Percentiles rank a stretch among this genome's conserved stretches.
phyloP scores from a whole-genome alignment of 257 asterid species.

The Knoxia roxburghii region DNA sequence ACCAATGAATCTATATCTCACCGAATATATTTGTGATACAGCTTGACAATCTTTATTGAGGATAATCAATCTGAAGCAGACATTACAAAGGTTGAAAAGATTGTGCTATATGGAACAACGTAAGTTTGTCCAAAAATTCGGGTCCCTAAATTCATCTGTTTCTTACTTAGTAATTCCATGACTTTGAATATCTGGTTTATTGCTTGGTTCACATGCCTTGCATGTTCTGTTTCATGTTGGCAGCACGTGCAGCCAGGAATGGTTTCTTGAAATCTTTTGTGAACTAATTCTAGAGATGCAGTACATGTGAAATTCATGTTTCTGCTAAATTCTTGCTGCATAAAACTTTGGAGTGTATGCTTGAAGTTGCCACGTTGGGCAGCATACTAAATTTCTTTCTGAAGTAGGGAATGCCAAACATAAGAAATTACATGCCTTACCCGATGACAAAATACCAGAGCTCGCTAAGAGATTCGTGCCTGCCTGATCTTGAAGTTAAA shows the following conservation, averaged over 20 bases:
- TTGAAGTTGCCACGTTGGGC: not conserved
- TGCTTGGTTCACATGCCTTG: not conserved
- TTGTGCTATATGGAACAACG: constrained; percentile 83
- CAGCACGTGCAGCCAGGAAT: not conserved
- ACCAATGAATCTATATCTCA: constrained; percentile 5
- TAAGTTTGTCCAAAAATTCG: constrained; percentile 37
- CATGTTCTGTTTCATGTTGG: not conserved
- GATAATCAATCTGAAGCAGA: constrained; percentile 89
- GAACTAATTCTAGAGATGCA: not conserved
- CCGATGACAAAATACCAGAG: not conserved
- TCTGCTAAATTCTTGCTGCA: not conserved
- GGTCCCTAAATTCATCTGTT: not conserved
- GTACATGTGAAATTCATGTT: not conserved
- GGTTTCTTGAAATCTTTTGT: not conserved
- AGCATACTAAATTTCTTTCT: not conserved
- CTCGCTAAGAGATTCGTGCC: not conserved
- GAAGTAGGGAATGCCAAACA: not conserved
- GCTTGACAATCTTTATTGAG: constrained; percentile 90
- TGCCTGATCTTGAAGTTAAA: not conserved
- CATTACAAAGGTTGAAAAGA: constrained; percentile 75
- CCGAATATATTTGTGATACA: constrained; percentile 25
- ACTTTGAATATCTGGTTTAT: not conserved
- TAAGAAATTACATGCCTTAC: not conserved
- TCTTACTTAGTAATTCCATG: constrained; percentile 4
- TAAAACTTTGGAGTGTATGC: not conserved